phyloP scores from a whole-genome alignment of 129 eudicot genomes.

The Helianthus annuus region DNA sequence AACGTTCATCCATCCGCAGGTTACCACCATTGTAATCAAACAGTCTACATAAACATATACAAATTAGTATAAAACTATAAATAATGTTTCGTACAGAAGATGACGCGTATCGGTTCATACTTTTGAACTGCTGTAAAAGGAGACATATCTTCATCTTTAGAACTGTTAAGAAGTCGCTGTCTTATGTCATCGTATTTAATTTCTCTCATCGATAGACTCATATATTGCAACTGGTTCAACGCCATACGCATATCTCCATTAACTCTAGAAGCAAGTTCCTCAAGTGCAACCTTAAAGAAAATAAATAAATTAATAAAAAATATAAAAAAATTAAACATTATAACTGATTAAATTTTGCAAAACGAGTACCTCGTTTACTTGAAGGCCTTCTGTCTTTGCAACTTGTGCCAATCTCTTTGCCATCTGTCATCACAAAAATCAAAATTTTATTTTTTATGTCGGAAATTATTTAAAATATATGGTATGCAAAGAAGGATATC shows the following conservation, averaged over 20 bases:
- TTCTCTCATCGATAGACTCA: conserved; percentile 84
- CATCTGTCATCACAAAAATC: conserved; percentile 52
- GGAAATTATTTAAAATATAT: neutral
- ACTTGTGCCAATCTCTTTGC: conserved; percentile 77
- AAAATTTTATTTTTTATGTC: neutral
- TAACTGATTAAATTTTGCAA: conserved; percentile 16
- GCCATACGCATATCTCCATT: conserved; percentile 99
- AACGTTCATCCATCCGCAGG: conserved; percentile 88
- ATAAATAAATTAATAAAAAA: neutral
- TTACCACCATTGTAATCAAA: conserved; percentile 76
- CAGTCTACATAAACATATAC: conserved; percentile 50
- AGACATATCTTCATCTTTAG: conserved; percentile 96
- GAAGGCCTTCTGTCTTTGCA: conserved; percentile 74
- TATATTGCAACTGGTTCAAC: conserved; percentile 91
- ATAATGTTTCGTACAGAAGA: conserved; percentile 8
- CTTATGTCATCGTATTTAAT: conserved; percentile 90
- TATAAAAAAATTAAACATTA: conserved; percentile 1
- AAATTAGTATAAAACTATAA: conserved; percentile 15
- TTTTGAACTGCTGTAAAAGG: conserved; percentile 97
- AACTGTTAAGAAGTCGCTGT: conserved; percentile 83
- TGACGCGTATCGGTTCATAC: conserved; percentile 41
- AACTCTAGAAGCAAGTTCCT: conserved; percentile 91
- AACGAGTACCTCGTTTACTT: conserved; percentile 76
- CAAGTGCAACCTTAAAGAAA: conserved; percentile 71
- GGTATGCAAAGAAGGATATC: neutral